Conservation (phyloP, 78 protist genomes). For the Chrysochromulina parva region DNA sequence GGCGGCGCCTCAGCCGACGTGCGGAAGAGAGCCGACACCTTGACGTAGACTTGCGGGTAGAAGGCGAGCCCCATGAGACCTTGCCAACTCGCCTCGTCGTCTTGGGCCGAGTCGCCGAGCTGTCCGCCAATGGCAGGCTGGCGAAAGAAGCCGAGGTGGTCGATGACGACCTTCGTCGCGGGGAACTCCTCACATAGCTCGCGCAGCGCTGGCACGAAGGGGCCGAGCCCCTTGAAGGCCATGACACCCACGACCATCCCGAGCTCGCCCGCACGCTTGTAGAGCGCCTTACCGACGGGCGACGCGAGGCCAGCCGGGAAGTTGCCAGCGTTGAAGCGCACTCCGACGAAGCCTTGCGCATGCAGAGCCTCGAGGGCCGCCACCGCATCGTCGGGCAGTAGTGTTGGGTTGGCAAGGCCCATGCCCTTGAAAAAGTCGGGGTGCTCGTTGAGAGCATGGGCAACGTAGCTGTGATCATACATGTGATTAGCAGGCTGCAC, state of each 20-base stretch:
- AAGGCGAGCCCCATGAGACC: neutral
- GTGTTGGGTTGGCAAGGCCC: neutral
- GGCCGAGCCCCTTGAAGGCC: neutral
- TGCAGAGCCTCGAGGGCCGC: neutral
- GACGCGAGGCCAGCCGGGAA: neutral
- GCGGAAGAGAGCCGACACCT: constrained; percentile 9
- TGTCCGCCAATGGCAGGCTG: neutral
- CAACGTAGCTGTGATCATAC: neutral
- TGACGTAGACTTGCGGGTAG: neutral
- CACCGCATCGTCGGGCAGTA: neutral
- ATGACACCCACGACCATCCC: constrained; percentile 6
- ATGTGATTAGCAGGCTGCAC: constrained; percentile 11
- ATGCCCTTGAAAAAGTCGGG: neutral
- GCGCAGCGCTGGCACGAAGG: neutral
- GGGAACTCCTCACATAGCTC: neutral
- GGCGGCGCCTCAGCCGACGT: neutral
- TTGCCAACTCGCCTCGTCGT: neutral
- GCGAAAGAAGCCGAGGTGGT: constrained; percentile 11
- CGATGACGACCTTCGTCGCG: neutral
- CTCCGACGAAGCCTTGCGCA: neutral
- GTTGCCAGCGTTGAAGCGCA: neutral
- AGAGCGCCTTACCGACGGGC: neutral
- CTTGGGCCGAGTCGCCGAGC: neutral
- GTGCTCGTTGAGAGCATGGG: neutral
- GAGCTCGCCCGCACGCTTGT: neutral